phyloP scores from a whole-genome alignment of 495 filamentous ascomycete genomes.

The Xylaria longipes region DNA sequence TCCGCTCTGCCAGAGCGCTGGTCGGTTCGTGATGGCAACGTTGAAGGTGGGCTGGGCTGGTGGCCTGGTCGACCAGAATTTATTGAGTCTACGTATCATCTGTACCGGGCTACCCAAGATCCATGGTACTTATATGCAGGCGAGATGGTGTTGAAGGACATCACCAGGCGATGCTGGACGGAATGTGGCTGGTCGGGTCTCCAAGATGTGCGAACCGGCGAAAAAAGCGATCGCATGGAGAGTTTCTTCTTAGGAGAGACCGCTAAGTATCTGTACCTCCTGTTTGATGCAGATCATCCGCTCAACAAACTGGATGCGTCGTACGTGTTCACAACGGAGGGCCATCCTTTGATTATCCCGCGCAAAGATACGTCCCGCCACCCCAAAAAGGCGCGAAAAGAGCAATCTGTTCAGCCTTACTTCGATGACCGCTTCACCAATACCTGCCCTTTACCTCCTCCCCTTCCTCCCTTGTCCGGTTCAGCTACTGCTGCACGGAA shows the following conservation, averaged over 20 bases:
- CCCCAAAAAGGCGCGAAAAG: constrained; percentile 22
- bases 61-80: constrained; percentile 96
- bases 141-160: constrained; percentile 91
- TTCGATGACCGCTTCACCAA: constrained; percentile 50
- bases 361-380: constrained; percentile 44
- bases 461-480: constrained; percentile 65
- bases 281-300: constrained; percentile 86
- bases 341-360: constrained; percentile 90
- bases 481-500: constrained; percentile 81
- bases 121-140: constrained; percentile 96
- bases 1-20: constrained; percentile 92
- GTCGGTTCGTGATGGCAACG: constrained; percentile 82
- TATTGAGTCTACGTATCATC: constrained; percentile 91
- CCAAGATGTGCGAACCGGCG: constrained; percentile 88
- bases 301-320: constrained; percentile 84
- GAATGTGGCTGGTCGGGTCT: constrained; percentile 94
- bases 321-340: constrained; percentile 95
- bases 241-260: constrained; percentile 98
- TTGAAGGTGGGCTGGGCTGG: constrained; percentile 89
- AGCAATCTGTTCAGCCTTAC: constrained; percentile 35
- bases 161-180: constrained; percentile 90
- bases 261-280: constrained; percentile 89
- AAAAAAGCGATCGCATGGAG: constrained; percentile 95
- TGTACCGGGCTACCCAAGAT: constrained; percentile 91
- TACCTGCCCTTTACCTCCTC: constrained; percentile 67